Percentiles rank a stretch among this genome's conserved stretches.
Conservation (phyloP, 192 early-diverging fungal species). For the Podila horticola region DNA sequence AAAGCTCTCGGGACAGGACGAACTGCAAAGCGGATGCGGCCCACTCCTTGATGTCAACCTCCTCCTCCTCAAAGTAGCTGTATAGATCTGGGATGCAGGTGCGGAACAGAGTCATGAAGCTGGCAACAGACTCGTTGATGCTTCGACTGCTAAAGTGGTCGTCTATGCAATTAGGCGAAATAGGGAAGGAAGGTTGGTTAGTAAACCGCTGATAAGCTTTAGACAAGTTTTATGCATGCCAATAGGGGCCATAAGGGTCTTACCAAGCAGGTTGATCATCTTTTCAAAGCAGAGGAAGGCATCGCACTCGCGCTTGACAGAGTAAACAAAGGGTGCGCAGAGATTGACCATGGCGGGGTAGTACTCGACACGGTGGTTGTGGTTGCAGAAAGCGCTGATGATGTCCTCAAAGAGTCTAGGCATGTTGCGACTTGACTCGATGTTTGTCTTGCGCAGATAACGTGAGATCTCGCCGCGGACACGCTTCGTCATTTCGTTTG, state of each 20-base stretch:
- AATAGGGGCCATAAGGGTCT: neutral
- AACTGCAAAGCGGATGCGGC: constrained; percentile 85
- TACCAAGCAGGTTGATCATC: constrained; percentile 76
- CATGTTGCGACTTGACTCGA: constrained; percentile 53
- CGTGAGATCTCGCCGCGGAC: constrained; percentile 81
- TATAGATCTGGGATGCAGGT: constrained; percentile 89
- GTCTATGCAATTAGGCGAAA: constrained; percentile 52
- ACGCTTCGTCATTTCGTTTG: constrained; percentile 75
- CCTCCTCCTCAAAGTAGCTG: constrained; percentile 95
- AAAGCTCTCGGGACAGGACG: constrained; percentile 85
- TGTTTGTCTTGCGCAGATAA: constrained; percentile 68
- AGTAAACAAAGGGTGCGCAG: constrained; percentile 85
- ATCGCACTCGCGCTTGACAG: constrained; percentile 77
- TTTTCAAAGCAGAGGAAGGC: constrained; percentile 87
- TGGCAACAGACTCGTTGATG: constrained; percentile 82
- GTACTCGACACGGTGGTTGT: constrained; percentile 82
- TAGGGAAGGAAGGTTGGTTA: neutral
- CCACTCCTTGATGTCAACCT: constrained; percentile 90
- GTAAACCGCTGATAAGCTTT: neutral
- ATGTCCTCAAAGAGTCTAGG: constrained; percentile 78
- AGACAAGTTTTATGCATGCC: too few relatives aligned
- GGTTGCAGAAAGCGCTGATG: constrained; percentile 86
- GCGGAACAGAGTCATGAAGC: constrained; percentile 89
- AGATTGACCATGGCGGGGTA: constrained; percentile 77
- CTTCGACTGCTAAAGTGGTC: constrained; percentile 70